Base-by-base conservation (phyloP, 208 protist genomes). In the Wallacemonas sp. region DNA sequence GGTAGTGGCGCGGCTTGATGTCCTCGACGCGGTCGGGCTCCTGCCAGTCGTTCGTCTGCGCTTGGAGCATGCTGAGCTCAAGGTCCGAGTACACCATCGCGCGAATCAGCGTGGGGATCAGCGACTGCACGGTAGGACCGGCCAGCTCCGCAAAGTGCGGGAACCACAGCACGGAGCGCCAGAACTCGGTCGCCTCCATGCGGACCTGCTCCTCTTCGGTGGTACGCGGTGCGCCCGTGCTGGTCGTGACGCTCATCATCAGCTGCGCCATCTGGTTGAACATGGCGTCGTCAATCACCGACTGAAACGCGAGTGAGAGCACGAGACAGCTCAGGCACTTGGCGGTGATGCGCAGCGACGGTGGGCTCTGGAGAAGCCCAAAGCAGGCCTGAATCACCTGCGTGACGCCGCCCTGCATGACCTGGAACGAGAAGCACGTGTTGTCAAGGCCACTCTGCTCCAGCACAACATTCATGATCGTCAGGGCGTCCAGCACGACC, bases 1-100 rank as follows among this genome's bases (percentile, higher is more conserved):
- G 72, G 78, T 94, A 94, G 60, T 96, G 89, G 0, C 85, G 76
- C 14, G 90, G 94, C 12, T 83, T 83, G 48, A 96, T 93, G 23
- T 93, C 88, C 36, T 96, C 89, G 2, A 80, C 44, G 74, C 88
- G 87, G 61, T 96, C 90, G 12, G 87, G 85, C 38, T 85, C 83
- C 39, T 87, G 76, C 80, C 85, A 89, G 63, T 97, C 92, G 46
- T 89, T 74, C 3, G 85, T 80, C 61, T 72, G 80, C 11, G 79
- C 91, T 60, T 87, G 76, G 24, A 97, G 80, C 80, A 88, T 87
- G 36, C 78, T 76, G 36, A 96, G 87, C 67, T 98, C 95, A 68
- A 94, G 86, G 16, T 96, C 89, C 17, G 85, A 90, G 78, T 97
- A 97, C 46, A 94, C 71, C 92, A 98, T 97, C 5, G 83, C 80